A percentile compares a stretch with the other conserved stretches of the same genome.
phyloP scores from a whole-genome alignment of 164 flowering plant genomes.

The Chimonanthus praecox region DNA sequence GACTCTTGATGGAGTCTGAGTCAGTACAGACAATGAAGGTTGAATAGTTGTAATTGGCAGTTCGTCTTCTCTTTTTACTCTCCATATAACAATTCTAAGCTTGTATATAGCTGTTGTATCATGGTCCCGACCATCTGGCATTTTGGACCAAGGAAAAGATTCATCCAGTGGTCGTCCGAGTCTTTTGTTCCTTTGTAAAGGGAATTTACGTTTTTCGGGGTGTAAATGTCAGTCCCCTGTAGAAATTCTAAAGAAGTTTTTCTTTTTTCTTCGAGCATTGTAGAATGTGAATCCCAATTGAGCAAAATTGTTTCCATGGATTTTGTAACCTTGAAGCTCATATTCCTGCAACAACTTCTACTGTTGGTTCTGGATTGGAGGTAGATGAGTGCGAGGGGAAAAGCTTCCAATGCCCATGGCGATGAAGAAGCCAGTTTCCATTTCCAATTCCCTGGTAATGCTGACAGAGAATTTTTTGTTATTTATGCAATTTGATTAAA shows the following conservation, averaged over 20 bases:
- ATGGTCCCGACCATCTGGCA: neutral
- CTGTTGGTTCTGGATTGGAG: too few relatives aligned
- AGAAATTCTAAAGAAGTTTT: neutral
- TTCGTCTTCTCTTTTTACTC: neutral
- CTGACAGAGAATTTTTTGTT: too few relatives aligned
- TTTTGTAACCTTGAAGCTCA: too few relatives aligned
- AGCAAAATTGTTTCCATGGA: too few relatives aligned
- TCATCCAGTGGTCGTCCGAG: too few relatives aligned
- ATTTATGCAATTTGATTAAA: too few relatives aligned
- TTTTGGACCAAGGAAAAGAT: neutral
- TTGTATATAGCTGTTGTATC: slow-evolving; percentile 3
- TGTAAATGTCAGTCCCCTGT: neutral
- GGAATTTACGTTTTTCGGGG: neutral
- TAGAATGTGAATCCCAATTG: too few relatives aligned
- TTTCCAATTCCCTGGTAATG: too few relatives aligned
- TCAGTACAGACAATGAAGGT: slow-evolving; percentile 23
- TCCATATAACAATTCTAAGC: neutral
- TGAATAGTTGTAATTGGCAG: slow-evolving; percentile 21
- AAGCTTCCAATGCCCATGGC: too few relatives aligned
- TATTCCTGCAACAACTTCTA: too few relatives aligned
- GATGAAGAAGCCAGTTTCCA: too few relatives aligned
- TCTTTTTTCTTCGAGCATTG: neutral
- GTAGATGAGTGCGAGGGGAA: too few relatives aligned
- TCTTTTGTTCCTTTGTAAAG: neutral
- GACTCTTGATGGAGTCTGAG: slow-evolving; percentile 27